phyloP scores from a whole-genome alignment of 192 early-diverging fungal species.

The Coemansia sp. region DNA sequence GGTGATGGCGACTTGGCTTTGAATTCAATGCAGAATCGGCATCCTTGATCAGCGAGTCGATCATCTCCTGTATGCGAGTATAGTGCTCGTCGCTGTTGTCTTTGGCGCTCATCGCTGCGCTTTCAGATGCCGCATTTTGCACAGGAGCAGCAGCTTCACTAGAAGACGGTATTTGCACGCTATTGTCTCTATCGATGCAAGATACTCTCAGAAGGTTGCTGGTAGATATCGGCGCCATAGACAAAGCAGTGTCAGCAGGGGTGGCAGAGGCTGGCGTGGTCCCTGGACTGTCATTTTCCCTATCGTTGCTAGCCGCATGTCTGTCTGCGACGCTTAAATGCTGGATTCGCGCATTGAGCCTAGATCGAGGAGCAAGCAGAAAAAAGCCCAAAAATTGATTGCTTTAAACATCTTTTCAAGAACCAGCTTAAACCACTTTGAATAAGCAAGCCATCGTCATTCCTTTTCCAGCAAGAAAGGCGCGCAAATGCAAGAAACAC shows the following conservation, averaged over 20 bases:
- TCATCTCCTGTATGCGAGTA: conserved; percentile 49
- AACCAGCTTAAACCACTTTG: too few relatives aligned
- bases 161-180: neutral
- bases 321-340: conserved; percentile 14
- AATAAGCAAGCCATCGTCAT: too few relatives aligned
- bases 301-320: conserved; percentile 1
- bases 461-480: neutral
- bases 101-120: conserved; percentile 4
- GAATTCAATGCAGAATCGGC: conserved; percentile 40
- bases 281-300: neutral
- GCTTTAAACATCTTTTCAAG: neutral
- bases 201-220: neutral
- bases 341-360: conserved; percentile 41
- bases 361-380: conserved; percentile 5
- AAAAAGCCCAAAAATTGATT: neutral
- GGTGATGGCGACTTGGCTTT: conserved; percentile 16
- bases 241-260: too few relatives aligned
- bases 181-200: neutral
- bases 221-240: neutral
- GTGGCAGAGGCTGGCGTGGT: neutral
- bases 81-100: conserved; percentile 36
- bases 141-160: neutral
- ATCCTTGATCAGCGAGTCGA: conserved; percentile 48
- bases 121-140: conserved; percentile 1
- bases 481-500: neutral